Base-by-base conservation (phyloP, 176 grass and related monocot genomes). In the Oryza meridionalis region DNA sequence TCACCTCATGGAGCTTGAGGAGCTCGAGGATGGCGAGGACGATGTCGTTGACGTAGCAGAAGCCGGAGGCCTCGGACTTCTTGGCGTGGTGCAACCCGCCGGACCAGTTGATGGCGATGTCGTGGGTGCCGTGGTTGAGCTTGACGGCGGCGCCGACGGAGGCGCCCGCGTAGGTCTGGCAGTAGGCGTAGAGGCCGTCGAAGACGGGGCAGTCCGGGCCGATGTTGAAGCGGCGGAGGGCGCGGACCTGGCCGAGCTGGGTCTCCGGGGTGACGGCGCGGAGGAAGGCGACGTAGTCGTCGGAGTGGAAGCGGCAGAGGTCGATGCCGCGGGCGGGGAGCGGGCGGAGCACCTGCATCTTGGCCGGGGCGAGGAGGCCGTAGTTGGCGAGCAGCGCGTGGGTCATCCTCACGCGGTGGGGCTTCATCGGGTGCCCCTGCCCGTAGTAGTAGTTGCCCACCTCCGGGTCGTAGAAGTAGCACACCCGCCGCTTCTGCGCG, bases 381-480 rank as follows among this genome's bases (percentile, higher is more conserved):
- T 94, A 97, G 73, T 81, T 86, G 11, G 16, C 47, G 17, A 97
- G 90, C 37, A 97, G 86, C 31, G 88, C 82, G 88, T 97, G 94
- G 76, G 94, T 92, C 94, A 97, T 97, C 26, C 94, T 88, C 88
- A 97, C 92, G 81, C 94, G 94, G 73, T 94, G 92, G 29, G 94
- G 94, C 72, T 97, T 97, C 94, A 97, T 97, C 45, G 94, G 84
- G 75, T 97, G 94, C 1, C 90, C 92, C 72, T 89, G 94, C 29
- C 94, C 94, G 86, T 94, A 97, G 92, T 97, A 97, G 94, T 97
- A 97, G 92, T 94, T 94, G n/a, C 94, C 94, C 81, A 97, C 90
- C 49, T 97, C 94, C 80, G 88, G 40, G 80, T 97, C 94, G 94
- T 97, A 97, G 86, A 92, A 97, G 90, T 97, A 97, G 86, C 94